Conservation (phyloP, 2,329 filamentous ascomycete species). For the Aspergillus melleus region DNA sequence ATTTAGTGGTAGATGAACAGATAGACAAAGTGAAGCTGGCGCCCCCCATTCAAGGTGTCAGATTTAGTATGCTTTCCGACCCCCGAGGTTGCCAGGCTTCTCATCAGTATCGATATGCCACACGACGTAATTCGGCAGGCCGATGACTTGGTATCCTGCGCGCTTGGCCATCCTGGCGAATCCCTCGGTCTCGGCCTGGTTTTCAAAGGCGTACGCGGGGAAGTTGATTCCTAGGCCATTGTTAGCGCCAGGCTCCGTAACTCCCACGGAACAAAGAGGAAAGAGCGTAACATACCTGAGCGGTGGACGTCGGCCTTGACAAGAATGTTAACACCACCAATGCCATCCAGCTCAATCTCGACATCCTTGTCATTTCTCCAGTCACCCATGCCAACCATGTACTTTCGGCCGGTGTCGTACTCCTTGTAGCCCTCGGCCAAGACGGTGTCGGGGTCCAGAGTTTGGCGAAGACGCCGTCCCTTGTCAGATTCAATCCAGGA, state of each 20-base stretch:
- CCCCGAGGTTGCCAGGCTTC: conserved; percentile 73
- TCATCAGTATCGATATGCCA: conserved; percentile 98
- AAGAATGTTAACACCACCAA: conserved; percentile 95
- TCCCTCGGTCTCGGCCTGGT: conserved; percentile 97
- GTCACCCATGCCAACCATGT: conserved; percentile 90
- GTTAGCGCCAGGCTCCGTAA: conserved; percentile 21
- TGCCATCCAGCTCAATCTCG: conserved; percentile 89
- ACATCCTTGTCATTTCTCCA: conserved; percentile 90
- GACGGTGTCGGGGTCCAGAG: conserved; percentile 75
- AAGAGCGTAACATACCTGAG: conserved; percentile 63
- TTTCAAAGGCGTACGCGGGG: conserved; percentile 93
- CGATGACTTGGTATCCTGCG: conserved; percentile 88
- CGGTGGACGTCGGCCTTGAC: conserved; percentile 98
- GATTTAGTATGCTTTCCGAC: conserved; percentile 39
- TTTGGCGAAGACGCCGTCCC: conserved; percentile 70
- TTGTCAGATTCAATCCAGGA: conserved; percentile 96
- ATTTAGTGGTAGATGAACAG: conserved; percentile 6
- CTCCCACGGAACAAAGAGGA: not conserved
- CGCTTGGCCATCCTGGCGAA: conserved; percentile 99
- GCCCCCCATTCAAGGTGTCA: conserved; percentile 9
- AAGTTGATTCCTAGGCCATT: conserved; percentile 81
- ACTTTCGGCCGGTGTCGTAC: conserved; percentile 82
- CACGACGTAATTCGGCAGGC: conserved; percentile 94
- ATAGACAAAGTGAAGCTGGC: conserved; percentile 1
- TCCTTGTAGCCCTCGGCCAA: conserved; percentile 95